These are phyloP conservation scores for Apiospora koreana DNA, from an alignment of 2,329 filamentous ascomycete species.

Conservation along the genomic window DNA sequence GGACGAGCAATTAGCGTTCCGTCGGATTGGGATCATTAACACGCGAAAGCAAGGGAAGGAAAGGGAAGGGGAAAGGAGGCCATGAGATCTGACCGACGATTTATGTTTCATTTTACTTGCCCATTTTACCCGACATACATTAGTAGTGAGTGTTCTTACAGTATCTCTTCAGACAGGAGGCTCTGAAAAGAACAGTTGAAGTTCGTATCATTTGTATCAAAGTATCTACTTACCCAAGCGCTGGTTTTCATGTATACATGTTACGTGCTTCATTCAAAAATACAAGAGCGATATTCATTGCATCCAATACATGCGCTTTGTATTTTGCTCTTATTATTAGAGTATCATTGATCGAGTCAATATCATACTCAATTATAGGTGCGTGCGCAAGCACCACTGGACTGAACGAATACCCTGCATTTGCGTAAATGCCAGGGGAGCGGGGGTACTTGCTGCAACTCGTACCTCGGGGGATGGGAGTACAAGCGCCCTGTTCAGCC, in stretches of 20 bases:
- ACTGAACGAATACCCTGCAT: background rate
- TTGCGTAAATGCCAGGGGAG: background rate
- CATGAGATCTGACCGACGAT: background rate
- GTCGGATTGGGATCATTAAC: background rate
- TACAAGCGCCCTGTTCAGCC: background rate
- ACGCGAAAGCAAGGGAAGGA: background rate
- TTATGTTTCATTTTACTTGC: background rate
- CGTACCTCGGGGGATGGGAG: background rate
- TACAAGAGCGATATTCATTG: too few relatives aligned
- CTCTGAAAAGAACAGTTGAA: too few relatives aligned
- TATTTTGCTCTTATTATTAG: too few relatives aligned
- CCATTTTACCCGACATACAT: background rate
- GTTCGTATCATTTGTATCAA: too few relatives aligned
- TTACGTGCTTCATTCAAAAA: too few relatives aligned
- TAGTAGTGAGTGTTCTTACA: too few relatives aligned
- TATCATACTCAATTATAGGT: background rate
- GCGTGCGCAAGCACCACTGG: background rate
- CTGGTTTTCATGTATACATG: too few relatives aligned
- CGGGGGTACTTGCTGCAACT: background rate
- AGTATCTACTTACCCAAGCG: too few relatives aligned
- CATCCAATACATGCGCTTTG: too few relatives aligned
- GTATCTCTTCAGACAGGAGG: too few relatives aligned
- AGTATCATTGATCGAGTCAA: background rate
- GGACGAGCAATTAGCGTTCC: constrained; percentile 4
- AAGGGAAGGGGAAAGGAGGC: background rate